Conservation (phyloP, 148 eudicot species). For the Polygonum aviculare region DNA sequence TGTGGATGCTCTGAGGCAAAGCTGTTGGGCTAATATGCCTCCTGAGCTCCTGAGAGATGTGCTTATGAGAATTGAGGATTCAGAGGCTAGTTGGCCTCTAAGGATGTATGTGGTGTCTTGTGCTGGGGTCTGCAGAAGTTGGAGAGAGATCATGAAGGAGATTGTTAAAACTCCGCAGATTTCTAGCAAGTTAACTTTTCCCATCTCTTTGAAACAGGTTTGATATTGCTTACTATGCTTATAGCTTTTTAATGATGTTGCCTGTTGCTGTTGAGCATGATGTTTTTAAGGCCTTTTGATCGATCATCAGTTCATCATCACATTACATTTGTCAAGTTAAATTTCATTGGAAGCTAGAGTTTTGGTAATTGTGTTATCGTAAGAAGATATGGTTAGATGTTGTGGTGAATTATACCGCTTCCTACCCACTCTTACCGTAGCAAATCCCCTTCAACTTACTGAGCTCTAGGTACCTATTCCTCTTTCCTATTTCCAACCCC, state of each 20-base stretch:
- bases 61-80: constrained; percentile 66
- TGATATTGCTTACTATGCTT: background rate
- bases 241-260: background rate
- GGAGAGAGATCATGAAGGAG: constrained; percentile 82
- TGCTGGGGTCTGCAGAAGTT: constrained; percentile 84
- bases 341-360: background rate
- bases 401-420: background rate
- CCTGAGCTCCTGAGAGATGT: constrained; percentile 87
- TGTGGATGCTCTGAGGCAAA: constrained; percentile 66
- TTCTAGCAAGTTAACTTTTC: constrained; percentile 71
- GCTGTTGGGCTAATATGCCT: constrained; percentile 93
- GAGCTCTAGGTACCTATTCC: too few relatives aligned
- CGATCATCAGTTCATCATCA: background rate
- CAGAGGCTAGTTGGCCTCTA: constrained; percentile 66
- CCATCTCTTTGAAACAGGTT: constrained; percentile 95
- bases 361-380: background rate
- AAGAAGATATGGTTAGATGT: background rate
- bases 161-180: constrained; percentile 56
- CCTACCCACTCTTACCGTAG: too few relatives aligned
- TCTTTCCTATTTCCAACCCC: too few relatives aligned
- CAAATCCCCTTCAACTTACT: too few relatives aligned
- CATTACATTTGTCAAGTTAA: background rate
- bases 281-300: background rate
- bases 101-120: constrained; percentile 71
- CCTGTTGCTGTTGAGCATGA: background rate